Percentiles rank a stretch among this genome's conserved stretches.
Evolutionary conservation across 2,329 filamentous ascomycete genomes (phyloP).

Genomic region (Parafenestella ontariensis): DNA sequence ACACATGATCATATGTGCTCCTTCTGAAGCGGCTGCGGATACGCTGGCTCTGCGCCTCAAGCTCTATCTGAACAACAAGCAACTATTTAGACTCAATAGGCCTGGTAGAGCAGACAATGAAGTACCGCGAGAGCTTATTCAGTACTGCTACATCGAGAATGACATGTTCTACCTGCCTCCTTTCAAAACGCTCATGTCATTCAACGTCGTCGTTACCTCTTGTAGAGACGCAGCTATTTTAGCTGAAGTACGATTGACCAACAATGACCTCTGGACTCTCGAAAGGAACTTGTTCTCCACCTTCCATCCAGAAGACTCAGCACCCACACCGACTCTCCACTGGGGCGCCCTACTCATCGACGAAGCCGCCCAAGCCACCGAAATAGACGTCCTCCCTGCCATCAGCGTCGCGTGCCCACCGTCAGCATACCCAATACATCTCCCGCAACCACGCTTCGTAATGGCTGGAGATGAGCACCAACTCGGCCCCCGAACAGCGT

Average conservation of each 20-base stretch:
- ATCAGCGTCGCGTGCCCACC: slow-evolving; percentile 52
- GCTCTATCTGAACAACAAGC: slow-evolving; percentile 42
- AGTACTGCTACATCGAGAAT: slow-evolving; percentile 49
- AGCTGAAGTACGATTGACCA: slow-evolving; percentile 52
- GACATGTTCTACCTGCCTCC: slow-evolving; percentile 53
- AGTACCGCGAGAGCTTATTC: slow-evolving; percentile 49
- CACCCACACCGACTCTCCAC: slow-evolving; percentile 35
- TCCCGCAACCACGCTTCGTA: slow-evolving; percentile 48
- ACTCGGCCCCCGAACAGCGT: slow-evolving; percentile 51
- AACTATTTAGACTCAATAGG: slow-evolving; percentile 53
- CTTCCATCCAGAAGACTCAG: slow-evolving; percentile 36
- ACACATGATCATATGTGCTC: slow-evolving; percentile 55
- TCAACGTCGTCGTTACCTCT: slow-evolving; percentile 53
- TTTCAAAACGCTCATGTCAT: slow-evolving; percentile 49
- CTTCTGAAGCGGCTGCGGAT: slow-evolving; percentile 57
- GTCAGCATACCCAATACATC: slow-evolving; percentile 19
- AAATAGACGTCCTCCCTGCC: slow-evolving; percentile 52
- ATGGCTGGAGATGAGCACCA: slow-evolving; percentile 58
- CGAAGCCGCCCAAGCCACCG: slow-evolving; percentile 56
- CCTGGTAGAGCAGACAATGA: slow-evolving; percentile 52
- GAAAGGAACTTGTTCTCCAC: slow-evolving; percentile 42
- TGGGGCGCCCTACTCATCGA: slow-evolving; percentile 56
- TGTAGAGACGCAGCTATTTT: slow-evolving; percentile 53
- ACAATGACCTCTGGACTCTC: slow-evolving; percentile 49
- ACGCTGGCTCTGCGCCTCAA: slow-evolving; percentile 52